Base-by-base conservation (phyloP, 2,329 filamentous ascomycete species). In the Calcarisporium arbuscula region DNA sequence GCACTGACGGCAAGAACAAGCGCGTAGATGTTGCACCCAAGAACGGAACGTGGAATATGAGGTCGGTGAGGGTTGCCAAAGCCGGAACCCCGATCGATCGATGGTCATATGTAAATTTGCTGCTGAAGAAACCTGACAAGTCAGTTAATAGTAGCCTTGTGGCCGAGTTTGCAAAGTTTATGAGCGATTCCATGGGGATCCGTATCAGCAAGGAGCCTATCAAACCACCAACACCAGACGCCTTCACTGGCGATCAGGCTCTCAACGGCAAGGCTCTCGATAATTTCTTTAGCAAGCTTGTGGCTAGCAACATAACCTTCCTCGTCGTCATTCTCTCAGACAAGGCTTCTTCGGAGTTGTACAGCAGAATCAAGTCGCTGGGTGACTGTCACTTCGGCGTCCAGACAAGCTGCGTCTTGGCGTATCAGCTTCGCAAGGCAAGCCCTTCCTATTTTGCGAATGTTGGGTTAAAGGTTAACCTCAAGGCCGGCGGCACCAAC, bases 401-500 rank as follows among this genome's bases (percentile, higher is more conserved):
- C 10, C 76, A 77, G 39, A 85, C 82, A 1, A 73, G 85, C 39
- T 85, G 81, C 44, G 68, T 83, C 6, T 65, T 69, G 3, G 48
- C 21, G 21, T 39, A 44, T 1, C 68, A 68, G 32, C 44, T 72
- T 12, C 43, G 29, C 20, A 53, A 53, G 10, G 46, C 42, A 2
- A 53, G 50, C 32, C 40, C 45, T 3, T 60, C 76, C 32, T 82
- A 82, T 48, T 77, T 72, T 37, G 79, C 77, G 34, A 88, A 88
- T 37, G 68, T 86, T 3, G 77, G 68, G 0, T 62, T 95, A 36
- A 95, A 87, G 60, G 71, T 90, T 57, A 95, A 95, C 49, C 64
- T 90, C 30, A 94, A 92, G 57, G 66, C 78, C 19, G 84, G 83
- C 1, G 85, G 85, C 1, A 58, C 70, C 10, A 89, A 90, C 49